Evolutionary conservation across 177 flowering plant genomes (phyloP).

Genomic region (Telopea speciosissima): DNA sequence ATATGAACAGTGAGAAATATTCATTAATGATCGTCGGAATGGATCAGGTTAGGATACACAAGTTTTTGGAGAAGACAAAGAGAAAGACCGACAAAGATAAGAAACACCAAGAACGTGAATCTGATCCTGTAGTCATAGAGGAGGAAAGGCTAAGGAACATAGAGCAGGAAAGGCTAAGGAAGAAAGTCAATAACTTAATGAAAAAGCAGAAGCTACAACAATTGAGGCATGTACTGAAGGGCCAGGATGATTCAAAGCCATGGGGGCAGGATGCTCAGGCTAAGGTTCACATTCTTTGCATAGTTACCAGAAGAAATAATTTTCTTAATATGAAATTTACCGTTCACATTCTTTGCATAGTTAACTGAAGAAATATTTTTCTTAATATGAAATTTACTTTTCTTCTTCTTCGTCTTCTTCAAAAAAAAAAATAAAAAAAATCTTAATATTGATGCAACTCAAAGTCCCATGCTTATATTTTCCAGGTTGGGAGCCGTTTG

Average conservation of each 20-base stretch:
- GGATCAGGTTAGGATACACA: constrained; percentile 63
- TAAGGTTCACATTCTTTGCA: constrained; percentile 43
- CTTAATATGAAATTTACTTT: too few species aligned
- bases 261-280: constrained; percentile 63
- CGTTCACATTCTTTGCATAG: too few species aligned
- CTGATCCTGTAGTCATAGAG: constrained; percentile 26
- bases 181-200: constrained; percentile 44
- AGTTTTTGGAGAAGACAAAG: constrained; percentile 63
- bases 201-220: constrained; percentile 46
- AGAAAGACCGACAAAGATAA: constrained; percentile 31
- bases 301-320: not conserved
- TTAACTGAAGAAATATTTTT: too few species aligned
- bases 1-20: constrained; percentile 5
- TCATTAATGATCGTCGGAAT: constrained; percentile 7
- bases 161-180: constrained; percentile 35
- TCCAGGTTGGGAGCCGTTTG: constrained; percentile 86
- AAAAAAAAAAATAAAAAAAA: too few species aligned
- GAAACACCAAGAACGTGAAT: constrained; percentile 23
- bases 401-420: too few species aligned
- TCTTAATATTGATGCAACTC: constrained; percentile 2
- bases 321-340: too few species aligned
- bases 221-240: constrained; percentile 41
- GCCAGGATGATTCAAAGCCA: constrained; percentile 37
- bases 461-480: constrained; percentile 5
- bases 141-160: constrained; percentile 35